Evolutionary conservation across 2,329 filamentous ascomycete genomes (phyloP).

Genomic region (Gremmenia infestans): DNA sequence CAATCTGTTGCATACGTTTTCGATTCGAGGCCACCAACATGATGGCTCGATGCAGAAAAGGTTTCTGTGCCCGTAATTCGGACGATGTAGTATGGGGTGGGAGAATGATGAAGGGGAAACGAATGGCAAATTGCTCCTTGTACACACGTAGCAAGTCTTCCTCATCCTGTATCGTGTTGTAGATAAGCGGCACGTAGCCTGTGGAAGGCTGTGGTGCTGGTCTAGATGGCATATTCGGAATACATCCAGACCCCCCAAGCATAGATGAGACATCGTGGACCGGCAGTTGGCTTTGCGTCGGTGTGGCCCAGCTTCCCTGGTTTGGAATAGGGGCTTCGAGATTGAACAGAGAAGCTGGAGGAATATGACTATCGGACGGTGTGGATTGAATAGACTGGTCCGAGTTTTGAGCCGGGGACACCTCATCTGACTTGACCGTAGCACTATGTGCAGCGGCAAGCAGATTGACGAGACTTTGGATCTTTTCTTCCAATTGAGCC

Average conservation of each 20-base stretch:
- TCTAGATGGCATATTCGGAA: neutral
- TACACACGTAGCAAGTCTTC: constrained; percentile 12
- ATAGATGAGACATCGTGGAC: neutral
- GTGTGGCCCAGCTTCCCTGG: neutral
- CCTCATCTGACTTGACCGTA: neutral
- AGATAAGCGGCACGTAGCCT: neutral
- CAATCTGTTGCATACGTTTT: constrained; percentile 11
- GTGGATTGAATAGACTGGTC: neutral
- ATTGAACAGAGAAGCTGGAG: neutral
- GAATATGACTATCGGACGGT: neutral
- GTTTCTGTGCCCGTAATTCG: constrained; percentile 13
- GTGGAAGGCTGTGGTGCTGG: constrained; percentile 4
- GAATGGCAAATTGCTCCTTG: constrained; percentile 11
- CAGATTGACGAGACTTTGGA: constrained; percentile 21
- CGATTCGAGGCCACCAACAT: constrained; percentile 14
- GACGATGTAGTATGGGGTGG: constrained; percentile 7
- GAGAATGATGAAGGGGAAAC: constrained; percentile 20
- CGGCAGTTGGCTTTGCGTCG: neutral
- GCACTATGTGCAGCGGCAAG: constrained; percentile 15
- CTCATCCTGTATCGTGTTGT: constrained; percentile 1
- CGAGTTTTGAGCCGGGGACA: constrained; percentile 4
- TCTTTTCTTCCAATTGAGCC: constrained; percentile 20
- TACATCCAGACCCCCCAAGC: neutral
- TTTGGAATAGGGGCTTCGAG: neutral
- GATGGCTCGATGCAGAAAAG: constrained; percentile 18